These are phyloP conservation scores for Gossypium thurberi DNA, from an alignment of 345 rosid species.

Conservation along the genomic window DNA sequence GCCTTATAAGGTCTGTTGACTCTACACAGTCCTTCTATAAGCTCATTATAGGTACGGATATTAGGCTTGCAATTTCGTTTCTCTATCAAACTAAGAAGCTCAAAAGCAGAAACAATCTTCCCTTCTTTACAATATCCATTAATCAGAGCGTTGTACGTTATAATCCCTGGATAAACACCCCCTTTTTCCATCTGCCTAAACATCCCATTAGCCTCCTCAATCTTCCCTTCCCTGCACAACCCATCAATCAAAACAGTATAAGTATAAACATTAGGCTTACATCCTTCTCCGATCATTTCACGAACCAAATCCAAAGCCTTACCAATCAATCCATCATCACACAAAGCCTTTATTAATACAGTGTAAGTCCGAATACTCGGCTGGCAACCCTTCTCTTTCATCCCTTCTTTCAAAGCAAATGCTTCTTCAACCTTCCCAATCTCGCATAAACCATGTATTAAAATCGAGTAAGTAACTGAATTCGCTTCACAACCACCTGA, in stretches of 20 bases:
- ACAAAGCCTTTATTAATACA: constrained; percentile 37
- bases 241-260: constrained; percentile 42
- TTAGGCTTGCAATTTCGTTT: constrained; percentile 40
- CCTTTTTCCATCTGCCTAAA: constrained; percentile 31
- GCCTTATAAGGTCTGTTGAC: constrained; percentile 36
- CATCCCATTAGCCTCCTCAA: constrained; percentile 42
- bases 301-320: constrained; percentile 33
- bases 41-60: constrained; percentile 45
- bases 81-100: constrained; percentile 44
- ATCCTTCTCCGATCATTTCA: constrained; percentile 37
- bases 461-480: constrained; percentile 34
- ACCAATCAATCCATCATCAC: constrained; percentile 33
- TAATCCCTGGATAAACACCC: constrained; percentile 26
- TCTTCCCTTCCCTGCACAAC: constrained; percentile 37
- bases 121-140: constrained; percentile 48
- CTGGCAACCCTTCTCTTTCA: constrained; percentile 38
- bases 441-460: constrained; percentile 44
- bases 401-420: constrained; percentile 32
- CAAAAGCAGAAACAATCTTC: constrained; percentile 34
- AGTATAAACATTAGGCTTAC: constrained; percentile 38
- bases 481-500: constrained; percentile 31
- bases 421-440: constrained; percentile 39
- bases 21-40: constrained; percentile 47
- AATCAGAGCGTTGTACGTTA: constrained; percentile 44
- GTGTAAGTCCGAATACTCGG: constrained; percentile 40